Evolutionary conservation across 1,284 basidiomycete species (phyloP).

Genomic region (Trichosporon faecale): DNA sequence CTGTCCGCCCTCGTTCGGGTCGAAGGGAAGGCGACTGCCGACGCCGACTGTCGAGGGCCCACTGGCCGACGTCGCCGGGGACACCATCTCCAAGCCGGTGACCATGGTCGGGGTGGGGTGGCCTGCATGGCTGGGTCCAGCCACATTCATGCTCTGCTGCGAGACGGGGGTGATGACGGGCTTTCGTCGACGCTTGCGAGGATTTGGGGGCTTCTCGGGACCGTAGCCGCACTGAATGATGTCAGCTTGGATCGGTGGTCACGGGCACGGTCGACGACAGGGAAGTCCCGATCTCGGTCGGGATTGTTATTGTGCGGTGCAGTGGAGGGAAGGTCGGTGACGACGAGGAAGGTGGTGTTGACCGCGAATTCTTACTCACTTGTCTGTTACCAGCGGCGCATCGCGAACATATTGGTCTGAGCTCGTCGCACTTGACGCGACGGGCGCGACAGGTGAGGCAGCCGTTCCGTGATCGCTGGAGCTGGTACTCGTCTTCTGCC

Average conservation of each 20-base stretch:
- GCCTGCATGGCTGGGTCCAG: neutral
- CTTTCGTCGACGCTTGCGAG: slow-evolving; percentile 17
- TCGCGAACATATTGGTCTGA: slow-evolving; percentile 30
- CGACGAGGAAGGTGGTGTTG: neutral
- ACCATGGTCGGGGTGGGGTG: neutral
- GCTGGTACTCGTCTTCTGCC: slow-evolving; percentile 19
- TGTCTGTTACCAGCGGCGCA: slow-evolving; percentile 31
- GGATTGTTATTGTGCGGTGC: neutral
- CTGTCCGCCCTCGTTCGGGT: slow-evolving; percentile 3
- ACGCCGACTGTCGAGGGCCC: slow-evolving; percentile 5
- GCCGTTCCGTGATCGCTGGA: slow-evolving; percentile 31
- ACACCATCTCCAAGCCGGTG: neutral
- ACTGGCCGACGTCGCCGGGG: neutral
- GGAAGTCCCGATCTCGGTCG: neutral
- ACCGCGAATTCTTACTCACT: too few relatives aligned
- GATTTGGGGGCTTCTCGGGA: slow-evolving; percentile 24
- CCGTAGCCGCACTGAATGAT: slow-evolving; percentile 23
- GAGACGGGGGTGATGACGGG: neutral
- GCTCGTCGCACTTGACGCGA: slow-evolving; percentile 46
- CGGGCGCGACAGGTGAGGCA: slow-evolving; percentile 44
- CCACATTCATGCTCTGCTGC: neutral
- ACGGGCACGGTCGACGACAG: neutral
- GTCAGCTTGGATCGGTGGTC: neutral
- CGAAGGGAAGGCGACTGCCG: neutral
- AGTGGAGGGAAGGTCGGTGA: neutral